phyloP scores from a whole-genome alignment of 2,329 filamentous ascomycete genomes.

The Arthrinium phaeospermum region DNA sequence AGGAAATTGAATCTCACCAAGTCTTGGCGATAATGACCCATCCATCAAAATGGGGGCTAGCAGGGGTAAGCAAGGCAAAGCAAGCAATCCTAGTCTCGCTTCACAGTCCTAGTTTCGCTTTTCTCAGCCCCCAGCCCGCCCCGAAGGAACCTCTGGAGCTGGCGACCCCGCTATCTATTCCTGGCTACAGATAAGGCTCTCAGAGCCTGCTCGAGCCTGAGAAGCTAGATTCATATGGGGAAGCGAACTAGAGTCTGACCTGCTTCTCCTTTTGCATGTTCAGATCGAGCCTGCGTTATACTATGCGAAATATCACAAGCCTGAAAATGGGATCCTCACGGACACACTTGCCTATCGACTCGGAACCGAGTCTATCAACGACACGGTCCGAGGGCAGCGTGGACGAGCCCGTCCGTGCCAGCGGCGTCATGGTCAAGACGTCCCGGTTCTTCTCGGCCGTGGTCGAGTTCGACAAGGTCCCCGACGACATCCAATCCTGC shows the following conservation, averaged over 20 bases:
- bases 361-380: not conserved
- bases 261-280: not conserved
- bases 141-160: too few relatives aligned
- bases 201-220: not conserved
- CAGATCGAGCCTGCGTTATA: too few relatives aligned
- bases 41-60: too few relatives aligned
- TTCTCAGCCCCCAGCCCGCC: too few relatives aligned
- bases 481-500: not conserved
- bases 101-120: too few relatives aligned
- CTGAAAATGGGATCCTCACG: not conserved
- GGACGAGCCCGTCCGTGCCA: not conserved
- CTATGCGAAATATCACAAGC: not conserved
- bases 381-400: not conserved
- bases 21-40: too few relatives aligned
- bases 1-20: not conserved
- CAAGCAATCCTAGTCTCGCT: not conserved
- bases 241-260: not conserved
- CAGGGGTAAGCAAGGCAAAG: not conserved
- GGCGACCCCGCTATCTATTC: not conserved
- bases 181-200: not conserved
- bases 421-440: not conserved
- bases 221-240: not conserved
- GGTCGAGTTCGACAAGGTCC: not conserved
- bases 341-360: too few relatives aligned
- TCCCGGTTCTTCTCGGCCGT: not conserved